These are phyloP conservation scores for Trichaptum fuscoviolaceum DNA, from an alignment of 768 basidiomycete species.

Conservation along the genomic window DNA sequence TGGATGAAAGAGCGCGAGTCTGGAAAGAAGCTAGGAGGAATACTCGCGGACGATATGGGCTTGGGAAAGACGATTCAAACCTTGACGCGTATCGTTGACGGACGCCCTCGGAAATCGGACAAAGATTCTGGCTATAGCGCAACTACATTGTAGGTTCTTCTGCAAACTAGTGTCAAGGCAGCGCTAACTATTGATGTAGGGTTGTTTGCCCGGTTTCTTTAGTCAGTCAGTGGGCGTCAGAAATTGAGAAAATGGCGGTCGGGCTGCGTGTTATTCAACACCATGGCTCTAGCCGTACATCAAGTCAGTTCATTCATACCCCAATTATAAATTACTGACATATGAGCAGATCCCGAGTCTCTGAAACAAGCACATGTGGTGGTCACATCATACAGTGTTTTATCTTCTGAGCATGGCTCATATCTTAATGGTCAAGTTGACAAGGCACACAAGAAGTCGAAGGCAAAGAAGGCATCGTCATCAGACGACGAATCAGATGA, in stretches of 20 bases:
- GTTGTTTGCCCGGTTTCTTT: slow-evolving; percentile 86
- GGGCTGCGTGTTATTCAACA: slow-evolving; percentile 72
- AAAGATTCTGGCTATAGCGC: slow-evolving; percentile 66
- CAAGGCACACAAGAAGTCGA: slow-evolving; percentile 24
- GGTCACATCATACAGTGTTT: slow-evolving; percentile 13
- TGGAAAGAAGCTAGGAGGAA: slow-evolving; percentile 77
- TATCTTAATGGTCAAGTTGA: background rate
- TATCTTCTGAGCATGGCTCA: background rate
- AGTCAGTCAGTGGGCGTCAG: slow-evolving; percentile 86
- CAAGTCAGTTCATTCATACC: slow-evolving; percentile 37
- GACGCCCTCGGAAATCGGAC: slow-evolving; percentile 64
- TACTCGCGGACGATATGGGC: slow-evolving; percentile 90
- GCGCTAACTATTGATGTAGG: slow-evolving; percentile 34
- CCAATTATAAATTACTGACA: slow-evolving; percentile 3
- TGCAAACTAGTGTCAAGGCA: background rate
- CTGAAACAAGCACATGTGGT: slow-evolving; percentile 62
- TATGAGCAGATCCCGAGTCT: slow-evolving; percentile 43
- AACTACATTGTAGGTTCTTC: slow-evolving; percentile 55
- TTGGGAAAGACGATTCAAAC: slow-evolving; percentile 92
- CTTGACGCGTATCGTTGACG: slow-evolving; percentile 80
- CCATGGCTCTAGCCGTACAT: slow-evolving; percentile 72
- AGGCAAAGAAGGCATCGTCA: slow-evolving; percentile 31
- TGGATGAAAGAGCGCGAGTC: slow-evolving; percentile 89
- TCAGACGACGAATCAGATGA: slow-evolving; percentile 26
- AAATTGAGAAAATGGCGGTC: slow-evolving; percentile 68